phyloP scores from a whole-genome alignment of 2,329 filamentous ascomycete genomes.

The Cordyceps farinosa region DNA sequence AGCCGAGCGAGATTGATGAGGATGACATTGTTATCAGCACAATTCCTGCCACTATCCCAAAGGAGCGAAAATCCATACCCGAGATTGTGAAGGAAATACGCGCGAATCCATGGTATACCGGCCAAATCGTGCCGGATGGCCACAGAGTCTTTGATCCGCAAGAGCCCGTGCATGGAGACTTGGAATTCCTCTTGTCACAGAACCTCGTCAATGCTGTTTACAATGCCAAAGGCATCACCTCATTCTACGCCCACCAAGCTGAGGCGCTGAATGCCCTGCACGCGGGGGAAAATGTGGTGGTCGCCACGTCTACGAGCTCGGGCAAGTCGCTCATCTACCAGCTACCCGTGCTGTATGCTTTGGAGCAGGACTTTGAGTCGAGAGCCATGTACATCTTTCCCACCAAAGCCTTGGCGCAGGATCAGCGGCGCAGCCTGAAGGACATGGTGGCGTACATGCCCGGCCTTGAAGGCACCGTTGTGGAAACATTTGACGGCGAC shows the following conservation, averaged over 20 bases:
- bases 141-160: conserved; percentile 89
- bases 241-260: conserved; percentile 87
- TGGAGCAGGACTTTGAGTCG: conserved; percentile 73
- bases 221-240: conserved; percentile 81
- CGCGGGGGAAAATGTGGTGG: conserved; percentile 80
- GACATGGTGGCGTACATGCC: conserved; percentile 80
- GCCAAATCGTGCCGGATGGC: conserved; percentile 89
- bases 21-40: conserved; percentile 37
- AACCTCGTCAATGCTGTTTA: conserved; percentile 93
- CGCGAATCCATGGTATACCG: conserved; percentile 79
- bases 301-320: conserved; percentile 92
- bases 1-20: conserved; percentile 44
- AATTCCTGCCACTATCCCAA: conserved; percentile 70
- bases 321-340: conserved; percentile 99
- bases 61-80: conserved; percentile 72
- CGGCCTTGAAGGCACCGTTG: conserved; percentile 67
- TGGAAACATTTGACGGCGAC: conserved; percentile 95
- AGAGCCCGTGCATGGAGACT: conserved; percentile 73
- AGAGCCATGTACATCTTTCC: conserved; percentile 98
- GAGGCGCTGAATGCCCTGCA: conserved; percentile 88
- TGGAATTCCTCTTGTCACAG: conserved; percentile 84
- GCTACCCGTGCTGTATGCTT: conserved; percentile 79
- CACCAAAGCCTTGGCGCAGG: conserved; percentile 92
- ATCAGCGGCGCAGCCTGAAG: conserved; percentile 83
- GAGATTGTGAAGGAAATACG: conserved; percentile 86